These are phyloP conservation scores for Boletus mariae DNA, from an alignment of 1,284 basidiomycete genomes.

Conservation along the genomic window DNA sequence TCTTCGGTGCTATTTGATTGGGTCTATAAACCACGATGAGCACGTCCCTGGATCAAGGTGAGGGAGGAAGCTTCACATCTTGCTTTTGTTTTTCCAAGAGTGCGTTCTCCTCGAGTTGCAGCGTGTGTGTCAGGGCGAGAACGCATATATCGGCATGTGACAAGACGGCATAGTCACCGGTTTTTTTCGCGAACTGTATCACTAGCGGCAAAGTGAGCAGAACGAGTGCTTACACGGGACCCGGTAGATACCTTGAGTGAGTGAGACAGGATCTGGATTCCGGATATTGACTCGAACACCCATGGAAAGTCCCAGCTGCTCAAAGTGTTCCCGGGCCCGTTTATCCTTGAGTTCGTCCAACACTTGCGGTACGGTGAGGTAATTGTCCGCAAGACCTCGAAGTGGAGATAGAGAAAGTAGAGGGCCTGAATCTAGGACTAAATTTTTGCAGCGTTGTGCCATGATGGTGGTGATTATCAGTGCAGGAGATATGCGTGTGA, in stretches of 20 bases:
- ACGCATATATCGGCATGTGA: constrained; percentile 91
- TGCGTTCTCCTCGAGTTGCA: constrained; percentile 50
- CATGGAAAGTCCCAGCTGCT: constrained; percentile 66
- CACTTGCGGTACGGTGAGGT: constrained; percentile 86
- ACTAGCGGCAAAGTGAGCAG: constrained; percentile 46
- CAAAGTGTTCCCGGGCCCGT: constrained; percentile 81
- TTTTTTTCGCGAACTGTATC: constrained; percentile 90
- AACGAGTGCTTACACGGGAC: constrained; percentile 2
- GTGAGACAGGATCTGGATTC: constrained; percentile 67
- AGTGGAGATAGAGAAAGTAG: constrained; percentile 84
- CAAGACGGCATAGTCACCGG: constrained; percentile 93
- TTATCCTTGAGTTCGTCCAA: constrained; percentile 86
- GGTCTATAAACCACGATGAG: constrained; percentile 10
- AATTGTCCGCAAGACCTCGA: constrained; percentile 77
- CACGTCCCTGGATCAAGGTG: not conserved
- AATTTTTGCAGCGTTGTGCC: constrained; percentile 59
- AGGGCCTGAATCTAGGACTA: constrained; percentile 91
- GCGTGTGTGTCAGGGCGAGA: constrained; percentile 82
- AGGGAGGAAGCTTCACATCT: constrained; percentile 14
- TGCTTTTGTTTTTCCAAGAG: constrained; percentile 11
- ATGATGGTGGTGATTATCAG: constrained; percentile 13
- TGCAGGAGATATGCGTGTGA: constrained; percentile 13
- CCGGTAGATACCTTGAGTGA: constrained; percentile 70
- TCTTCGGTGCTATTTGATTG: not conserved
- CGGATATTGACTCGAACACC: constrained; percentile 77